Conservation (phyloP, 257 asterid species). For the Solanum tacnaense region DNA sequence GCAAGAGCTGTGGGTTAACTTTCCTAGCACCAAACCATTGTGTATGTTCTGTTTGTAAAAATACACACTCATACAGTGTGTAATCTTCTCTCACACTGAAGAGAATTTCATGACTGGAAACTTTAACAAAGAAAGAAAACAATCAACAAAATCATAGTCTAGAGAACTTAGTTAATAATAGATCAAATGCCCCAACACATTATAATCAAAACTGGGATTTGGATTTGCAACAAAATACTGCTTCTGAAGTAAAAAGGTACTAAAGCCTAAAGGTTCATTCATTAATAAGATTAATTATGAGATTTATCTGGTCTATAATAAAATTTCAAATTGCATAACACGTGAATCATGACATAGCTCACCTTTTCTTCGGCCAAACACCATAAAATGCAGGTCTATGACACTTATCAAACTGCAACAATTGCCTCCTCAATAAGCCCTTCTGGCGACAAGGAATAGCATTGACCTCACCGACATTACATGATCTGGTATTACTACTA, state of each 20-base stretch:
- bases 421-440: constrained; percentile 28
- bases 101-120: not conserved
- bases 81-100: not conserved
- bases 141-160: not conserved
- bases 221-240: not conserved
- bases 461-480: constrained; percentile 14
- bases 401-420: constrained; percentile 88
- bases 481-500: constrained; percentile 13
- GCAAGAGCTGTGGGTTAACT: not conserved
- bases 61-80: not conserved
- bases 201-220: not conserved
- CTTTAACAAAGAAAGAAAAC: not conserved
- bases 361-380: constrained; percentile 73
- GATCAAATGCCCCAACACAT: not conserved
- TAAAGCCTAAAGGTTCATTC: not conserved
- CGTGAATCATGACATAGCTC: constrained; percentile 1
- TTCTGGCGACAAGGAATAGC: constrained; percentile 18
- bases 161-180: not conserved
- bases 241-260: not conserved
- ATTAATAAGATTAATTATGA: not conserved
- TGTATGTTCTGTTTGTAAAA: not conserved
- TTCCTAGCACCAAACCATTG: not conserved
- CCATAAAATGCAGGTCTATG: constrained; percentile 96
- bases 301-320: not conserved
- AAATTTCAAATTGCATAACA: not conserved